Evolutionary conservation across 73 alveolate genomes (phyloP), one percentile per base, ranked within the genome.

Genomic region (Uronychia setigera): DNA sequence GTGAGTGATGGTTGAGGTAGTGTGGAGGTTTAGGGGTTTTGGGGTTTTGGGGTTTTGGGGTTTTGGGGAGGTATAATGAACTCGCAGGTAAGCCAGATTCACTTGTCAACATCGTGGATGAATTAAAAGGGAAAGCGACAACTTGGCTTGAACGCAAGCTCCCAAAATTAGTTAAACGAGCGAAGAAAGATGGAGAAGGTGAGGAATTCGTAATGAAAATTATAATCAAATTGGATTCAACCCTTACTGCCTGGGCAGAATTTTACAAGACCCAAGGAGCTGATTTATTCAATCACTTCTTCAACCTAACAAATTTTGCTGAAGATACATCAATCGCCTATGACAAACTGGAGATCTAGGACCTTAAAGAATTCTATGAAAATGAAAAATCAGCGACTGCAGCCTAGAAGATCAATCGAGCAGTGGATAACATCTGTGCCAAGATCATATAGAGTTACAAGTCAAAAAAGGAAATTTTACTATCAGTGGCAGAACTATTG

Each of bases 401-500:
- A 5, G 32, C 79, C 14, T 30, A 28, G 32, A 67, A 46, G 67
- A 5, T 67, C 79, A 67, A 67, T 28, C 9, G 9, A 5, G 79
- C 79, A 1, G 29, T 28, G 32, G 32, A 67, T 30, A 67, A 67
- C 79, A 25, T 67, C 30, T 67, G 79, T 30, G 1, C 79, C 26
- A 67, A 67, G 26, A 67, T 67, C 32, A 25, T 67, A 13, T 13
- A 26, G 1, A 26, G 14, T 30, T 67, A 25, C 5, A 26, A 67
- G 30, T 28, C 79, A 67, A 85, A 85, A 30, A 32, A 74, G 29
- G 58, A 85, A 76, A 32, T 85, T 1, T 81, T 85, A 26, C 35
- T 85, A 26, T 35, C 82, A 33, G 46, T 77, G 26, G 86, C 92
- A 28, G 92, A 85, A 58, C 32, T 85, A 1, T 32, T 85, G 35